Base-by-base conservation (phyloP, 768 basidiomycete species). In the Xanthoconium stramineum region DNA sequence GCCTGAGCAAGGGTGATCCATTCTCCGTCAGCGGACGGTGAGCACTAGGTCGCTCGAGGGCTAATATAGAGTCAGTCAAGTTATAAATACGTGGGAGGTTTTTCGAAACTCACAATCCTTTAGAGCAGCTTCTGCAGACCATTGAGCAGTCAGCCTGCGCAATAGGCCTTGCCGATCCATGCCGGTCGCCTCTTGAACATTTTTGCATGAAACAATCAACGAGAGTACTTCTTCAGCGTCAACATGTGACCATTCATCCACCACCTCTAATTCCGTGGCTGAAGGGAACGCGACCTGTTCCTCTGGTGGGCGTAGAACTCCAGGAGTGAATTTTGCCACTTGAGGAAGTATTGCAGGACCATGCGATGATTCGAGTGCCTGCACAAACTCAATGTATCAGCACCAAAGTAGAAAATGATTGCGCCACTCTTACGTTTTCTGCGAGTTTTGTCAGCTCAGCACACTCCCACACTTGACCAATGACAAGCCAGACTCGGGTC, bases 41-140 rank as follows among this genome's bases (percentile, higher is more conserved):
- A 13, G 70, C 72, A 13, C 76, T 72, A 14, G 79, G 76, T 48
- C 75, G 75, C 62, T 88, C 86, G 33, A 83, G 74, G 11, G 86
- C 86, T 86, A 59, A 10, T 37, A 38, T 50, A 61, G 53, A 52
- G 28, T 47, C 14, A 35, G 50, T 61, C 13, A 54, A 42, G 37
- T 29, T 20, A 58, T 50, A 62, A 50, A 61, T 50, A 30, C n/a
- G 52, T 56, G 58, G 48, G 46, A 57, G 40, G 17, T 50, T 53
- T 36, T 45, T 47, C 17, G 37, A 42, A 45, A 68, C 87, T 76
- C 72, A 94, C 94, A 88, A 56, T 90, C 84, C 63, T 77, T 82
- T 40, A 94, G 72, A 29, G 92, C 92, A 12, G 77, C 72, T 52
- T 92, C 84, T 9, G 88, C 81, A 6, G 87, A 83, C 94, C 94